Conservation (phyloP, 352 stramenopile species). For the Blastocystis sp. region DNA sequence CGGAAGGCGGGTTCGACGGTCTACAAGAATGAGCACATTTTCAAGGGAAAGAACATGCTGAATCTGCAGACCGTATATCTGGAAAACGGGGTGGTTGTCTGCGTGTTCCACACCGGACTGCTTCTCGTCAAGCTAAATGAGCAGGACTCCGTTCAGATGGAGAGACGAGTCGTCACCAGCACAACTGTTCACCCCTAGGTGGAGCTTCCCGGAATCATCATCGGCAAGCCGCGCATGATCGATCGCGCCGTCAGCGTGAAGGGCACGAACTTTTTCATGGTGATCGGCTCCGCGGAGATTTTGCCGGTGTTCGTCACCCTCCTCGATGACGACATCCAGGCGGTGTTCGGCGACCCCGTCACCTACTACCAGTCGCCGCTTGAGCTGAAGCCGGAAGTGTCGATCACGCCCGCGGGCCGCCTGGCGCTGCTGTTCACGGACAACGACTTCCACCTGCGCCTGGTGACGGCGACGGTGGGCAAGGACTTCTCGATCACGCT, state of each 20-base stretch:
- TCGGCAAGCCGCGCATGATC: slow-evolving; percentile 35
- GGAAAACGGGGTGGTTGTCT: slow-evolving; percentile 2
- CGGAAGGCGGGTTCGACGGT: slow-evolving; percentile 42
- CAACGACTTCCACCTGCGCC: slow-evolving; percentile 32
- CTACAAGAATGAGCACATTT: slow-evolving; percentile 64
- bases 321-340: background rate
- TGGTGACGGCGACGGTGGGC: background rate
- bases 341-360: background rate
- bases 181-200: background rate
- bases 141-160: background rate
- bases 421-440: slow-evolving; percentile 57
- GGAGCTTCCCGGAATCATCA: background rate
- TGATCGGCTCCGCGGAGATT: slow-evolving; percentile 11
- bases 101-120: slow-evolving; percentile 34
- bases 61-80: slow-evolving; percentile 28
- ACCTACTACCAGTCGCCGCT: slow-evolving; percentile 36
- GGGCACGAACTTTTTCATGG: background rate
- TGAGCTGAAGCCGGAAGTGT: slow-evolving; percentile 9
- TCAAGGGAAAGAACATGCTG: slow-evolving; percentile 34
- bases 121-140: background rate
- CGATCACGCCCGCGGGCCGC: background rate
- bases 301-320: slow-evolving; percentile 1
- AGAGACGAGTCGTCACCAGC: background rate
- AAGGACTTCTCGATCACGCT: background rate
- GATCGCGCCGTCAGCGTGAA: slow-evolving; percentile 12